Conservation (phyloP, 805 yeast species). For the Candida succiphila region DNA sequence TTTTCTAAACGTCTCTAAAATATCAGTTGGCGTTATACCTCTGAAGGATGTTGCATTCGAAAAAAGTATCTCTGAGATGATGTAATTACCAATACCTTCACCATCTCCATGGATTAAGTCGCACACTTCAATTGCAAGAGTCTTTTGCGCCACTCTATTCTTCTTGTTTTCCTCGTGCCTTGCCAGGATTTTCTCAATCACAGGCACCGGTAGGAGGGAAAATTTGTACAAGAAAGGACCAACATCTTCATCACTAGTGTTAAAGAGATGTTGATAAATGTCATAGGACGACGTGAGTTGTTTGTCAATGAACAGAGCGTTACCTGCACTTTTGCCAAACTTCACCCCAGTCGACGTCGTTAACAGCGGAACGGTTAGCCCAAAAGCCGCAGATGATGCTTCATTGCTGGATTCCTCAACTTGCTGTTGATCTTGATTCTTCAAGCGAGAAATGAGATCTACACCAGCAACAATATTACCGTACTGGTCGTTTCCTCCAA, state of each 20-base stretch:
- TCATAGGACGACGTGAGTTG: conserved; percentile 71
- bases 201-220: conserved; percentile 61
- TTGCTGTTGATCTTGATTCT: conserved; percentile 14
- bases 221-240: conserved; percentile 60
- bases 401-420: too few species aligned
- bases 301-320: conserved; percentile 81
- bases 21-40: too few species aligned
- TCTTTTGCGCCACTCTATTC: conserved; percentile 58
- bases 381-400: conserved; percentile 28
- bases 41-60: conserved; percentile 30
- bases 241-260: conserved; percentile 70
- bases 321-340: conserved; percentile 95
- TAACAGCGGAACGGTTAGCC: conserved; percentile 82
- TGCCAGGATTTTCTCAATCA: conserved; percentile 43
- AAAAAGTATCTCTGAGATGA: conserved; percentile 59
- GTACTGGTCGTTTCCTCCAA: conserved; percentile 98
- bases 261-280: conserved; percentile 77
- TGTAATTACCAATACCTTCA: conserved; percentile 55
- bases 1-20: conserved; percentile 44
- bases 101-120: conserved; percentile 83
- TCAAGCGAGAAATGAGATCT: conserved; percentile 66
- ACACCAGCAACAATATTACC: conserved; percentile 96
- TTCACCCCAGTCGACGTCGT: conserved; percentile 87
- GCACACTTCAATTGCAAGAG: conserved; percentile 76
- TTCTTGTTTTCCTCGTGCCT: conserved; percentile 54